These are phyloP conservation scores for Tetrapisispora taiwanensis DNA, from an alignment of 805 yeast species.

Conservation along the genomic window DNA sequence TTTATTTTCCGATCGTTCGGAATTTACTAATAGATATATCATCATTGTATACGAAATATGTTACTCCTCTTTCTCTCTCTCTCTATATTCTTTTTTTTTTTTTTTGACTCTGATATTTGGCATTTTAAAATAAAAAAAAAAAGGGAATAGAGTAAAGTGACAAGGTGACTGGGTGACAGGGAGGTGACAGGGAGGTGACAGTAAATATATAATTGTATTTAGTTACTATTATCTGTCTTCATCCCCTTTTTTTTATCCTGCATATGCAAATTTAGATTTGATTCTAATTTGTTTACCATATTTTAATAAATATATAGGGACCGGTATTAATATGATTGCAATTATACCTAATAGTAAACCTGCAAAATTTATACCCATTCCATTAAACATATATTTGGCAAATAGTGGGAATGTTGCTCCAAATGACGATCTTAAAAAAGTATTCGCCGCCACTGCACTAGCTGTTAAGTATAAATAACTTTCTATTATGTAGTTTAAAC, in stretches of 20 bases:
- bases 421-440: slow-evolving; percentile 55
- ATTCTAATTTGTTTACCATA: slow-evolving; percentile 49
- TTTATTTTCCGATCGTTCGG: no score
- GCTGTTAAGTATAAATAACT: slow-evolving; percentile 64
- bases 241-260: no score
- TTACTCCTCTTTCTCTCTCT: no score
- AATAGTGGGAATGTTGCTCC: slow-evolving; percentile 69
- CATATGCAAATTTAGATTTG: slow-evolving; percentile 46
- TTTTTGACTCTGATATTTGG: no score
- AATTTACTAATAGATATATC: no score
- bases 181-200: not conserved
- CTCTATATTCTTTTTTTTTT: no score
- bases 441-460: slow-evolving; percentile 66
- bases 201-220: no score
- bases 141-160: no score
- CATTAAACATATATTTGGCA: slow-evolving; percentile 57
- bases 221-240: no score
- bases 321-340: slow-evolving; percentile 47
- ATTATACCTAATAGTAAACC: slow-evolving; percentile 60
- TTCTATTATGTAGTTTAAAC: slow-evolving; percentile 64
- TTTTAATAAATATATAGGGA: slow-evolving; percentile 54
- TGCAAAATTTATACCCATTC: slow-evolving; percentile 70
- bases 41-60: no score
- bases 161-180: no score
- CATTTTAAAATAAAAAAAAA: no score